Evolutionary conservation across 1,284 basidiomycete genomes (phyloP).

Genomic region (Cryptococcus maquisensis): DNA sequence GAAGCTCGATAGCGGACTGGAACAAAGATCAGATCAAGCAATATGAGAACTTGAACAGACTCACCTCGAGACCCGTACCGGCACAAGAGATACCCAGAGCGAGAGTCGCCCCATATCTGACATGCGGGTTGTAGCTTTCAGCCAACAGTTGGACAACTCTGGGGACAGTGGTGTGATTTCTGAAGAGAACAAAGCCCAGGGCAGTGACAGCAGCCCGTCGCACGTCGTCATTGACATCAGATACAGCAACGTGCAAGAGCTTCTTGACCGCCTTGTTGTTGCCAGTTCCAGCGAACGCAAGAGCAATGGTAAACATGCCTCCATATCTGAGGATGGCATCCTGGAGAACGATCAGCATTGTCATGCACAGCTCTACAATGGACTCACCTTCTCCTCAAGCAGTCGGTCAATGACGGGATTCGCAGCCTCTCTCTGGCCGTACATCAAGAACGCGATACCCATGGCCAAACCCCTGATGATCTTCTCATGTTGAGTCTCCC

Average conservation of each 20-base stretch:
- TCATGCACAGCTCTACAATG: background rate
- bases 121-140: slow-evolving; percentile 98
- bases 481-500: slow-evolving; percentile 96
- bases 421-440: slow-evolving; percentile 84
- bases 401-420: slow-evolving; percentile 70
- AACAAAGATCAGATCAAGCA: slow-evolving; percentile 1
- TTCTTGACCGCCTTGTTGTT: slow-evolving; percentile 87
- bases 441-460: slow-evolving; percentile 84
- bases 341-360: slow-evolving; percentile 50
- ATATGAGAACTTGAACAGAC: background rate
- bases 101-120: slow-evolving; percentile 89
- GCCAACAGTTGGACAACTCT: slow-evolving; percentile 89
- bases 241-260: slow-evolving; percentile 88
- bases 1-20: slow-evolving; percentile 82
- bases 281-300: slow-evolving; percentile 91
- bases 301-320: slow-evolving; percentile 87
- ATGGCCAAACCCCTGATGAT: slow-evolving; percentile 91
- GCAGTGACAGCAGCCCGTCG: slow-evolving; percentile 89
- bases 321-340: slow-evolving; percentile 94
- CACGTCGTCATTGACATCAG: slow-evolving; percentile 94
- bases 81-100: slow-evolving; percentile 93
- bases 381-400: slow-evolving; percentile 73
- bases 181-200: slow-evolving; percentile 90
- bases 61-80: slow-evolving; percentile 85
- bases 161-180: slow-evolving; percentile 89